Base-by-base conservation (phyloP, 2,329 filamentous ascomycete genomes). In the Nigrospora sphaerica region DNA sequence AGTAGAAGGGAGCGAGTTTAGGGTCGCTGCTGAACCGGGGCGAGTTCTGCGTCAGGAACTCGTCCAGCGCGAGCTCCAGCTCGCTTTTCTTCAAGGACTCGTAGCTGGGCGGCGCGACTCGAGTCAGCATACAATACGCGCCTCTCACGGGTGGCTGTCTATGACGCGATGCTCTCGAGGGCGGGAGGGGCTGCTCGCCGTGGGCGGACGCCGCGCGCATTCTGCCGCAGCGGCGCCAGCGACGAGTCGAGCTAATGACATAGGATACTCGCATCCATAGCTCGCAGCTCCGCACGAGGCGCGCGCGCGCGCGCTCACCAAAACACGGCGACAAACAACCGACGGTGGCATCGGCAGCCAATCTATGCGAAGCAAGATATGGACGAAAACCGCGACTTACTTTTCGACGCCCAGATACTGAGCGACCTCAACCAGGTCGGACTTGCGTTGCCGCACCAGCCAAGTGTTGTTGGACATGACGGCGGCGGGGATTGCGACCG, bases 391-490 rank as follows among this genome's bases (percentile, higher is more conserved):
- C 32, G 39, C 34, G 44, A 78, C 83, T 61, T 80, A 95, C 89
- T 86, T 78, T 62, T 80, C 75, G 46, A 92, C 72, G 48, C 85
- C 85, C 51, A 86, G 77, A 40, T 75, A 70, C 54, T 87, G 79
- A 49, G 88, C 88, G 51, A 95, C 74, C 52, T 87, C 84, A 57
- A 81, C 66, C 47, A 95, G 78, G 54, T 92, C 88, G 57, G 75
- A 76, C 76, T 95, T 95, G 72, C 86, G 85, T 77, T 93, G 86
- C 65, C 78, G 77, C 66, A 83, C 79, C 63, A 95, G 76, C 81
- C 86, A 95, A 57, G 81, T 80, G 62, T 85, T 81, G 57, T 70
- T 69, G 51, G 81, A 81, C 83, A 87, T 87, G 57, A 63, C 77
- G 53, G 52, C 46, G 48, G 23, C 23, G 23, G 23, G 23, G 23